Evolutionary conservation across 192 early-diverging fungal species (phyloP), one percentile per base, ranked within the genome.

Genomic region (Umbelopsis sp.): DNA sequence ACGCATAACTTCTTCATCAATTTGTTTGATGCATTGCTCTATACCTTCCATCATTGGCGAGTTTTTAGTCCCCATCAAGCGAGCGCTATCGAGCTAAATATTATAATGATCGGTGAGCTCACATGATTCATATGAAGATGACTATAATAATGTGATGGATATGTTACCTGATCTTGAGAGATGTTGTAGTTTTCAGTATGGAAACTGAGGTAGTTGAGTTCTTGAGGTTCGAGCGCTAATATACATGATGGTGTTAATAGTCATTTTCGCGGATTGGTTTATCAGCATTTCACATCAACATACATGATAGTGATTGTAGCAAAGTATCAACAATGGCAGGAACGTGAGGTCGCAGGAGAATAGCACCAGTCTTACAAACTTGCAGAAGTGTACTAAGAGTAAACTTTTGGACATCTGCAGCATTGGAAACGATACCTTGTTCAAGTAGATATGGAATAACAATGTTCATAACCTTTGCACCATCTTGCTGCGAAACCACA

Each of bases 11-110:
- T 78, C 76, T 22, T 85, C 87, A 71, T 92, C 93, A 59, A 97
- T 81, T 47, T 96, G 87, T 32, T 92, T 89, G 1, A 96, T 81
- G 56, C 87, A 86, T 9, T 83, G 82, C 73, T 96, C 95, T 36
- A 96, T 82, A 3, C 92, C 94, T 72, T 96, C 92, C 95, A 97
- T 97, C 76, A 97, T 93, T 12, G 97, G 97, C n/a, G 95, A 97
- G 2, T 83, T 78, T 75, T 94, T 95, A 7, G 94, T 88, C 1
- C 94, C 95, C 34, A 77, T 82, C 45, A 98, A 81, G 1, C 97
- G 88, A 20, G 87, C 79, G 52, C 85, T 91, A 59, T 98, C 97
- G 12, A 97, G 81, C 67, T 78, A 36, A 38, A 21, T 5, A 22
- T 14, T 56, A 24, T 29, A 45, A 22, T 70, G 26, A 54, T 34